Evolutionary conservation across 2,329 filamentous ascomycete species (phyloP).

Genomic region (Stagonosporopsis vannaccii): DNA sequence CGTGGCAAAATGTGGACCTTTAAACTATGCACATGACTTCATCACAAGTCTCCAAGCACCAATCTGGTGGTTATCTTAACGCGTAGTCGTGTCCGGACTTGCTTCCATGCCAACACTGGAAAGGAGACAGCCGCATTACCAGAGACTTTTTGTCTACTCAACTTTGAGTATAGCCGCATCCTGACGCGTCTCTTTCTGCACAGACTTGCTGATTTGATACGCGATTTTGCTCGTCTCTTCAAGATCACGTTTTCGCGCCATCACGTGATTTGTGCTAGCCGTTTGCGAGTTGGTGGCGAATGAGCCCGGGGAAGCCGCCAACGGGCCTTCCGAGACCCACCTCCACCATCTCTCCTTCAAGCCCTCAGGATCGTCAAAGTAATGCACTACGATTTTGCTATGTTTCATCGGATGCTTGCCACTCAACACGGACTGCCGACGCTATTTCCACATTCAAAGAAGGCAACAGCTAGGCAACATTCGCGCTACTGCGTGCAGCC

Average conservation of each 20-base stretch:
- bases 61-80: background rate
- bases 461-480: constrained; percentile 42
- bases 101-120: too few relatives aligned
- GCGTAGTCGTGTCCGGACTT: background rate
- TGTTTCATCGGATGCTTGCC: background rate
- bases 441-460: constrained; percentile 1
- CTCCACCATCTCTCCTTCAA: constrained; percentile 1
- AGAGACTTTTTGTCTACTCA: background rate
- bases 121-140: background rate
- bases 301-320: constrained; percentile 1
- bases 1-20: background rate
- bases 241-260: background rate
- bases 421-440: background rate
- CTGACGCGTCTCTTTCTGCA: background rate
- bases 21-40: background rate
- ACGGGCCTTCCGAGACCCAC: constrained; percentile 9
- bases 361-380: background rate
- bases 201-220: background rate
- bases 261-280: background rate
- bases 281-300: constrained; percentile 3
- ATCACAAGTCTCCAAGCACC: background rate
- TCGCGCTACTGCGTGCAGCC: constrained; percentile 21
- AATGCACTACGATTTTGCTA: constrained; percentile 1
- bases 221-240: background rate
- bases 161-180: background rate